A percentile compares a stretch with the other conserved stretches of the same genome.
Evolutionary conservation across 169 alveolate species (phyloP).

Genomic region (Plasmodium billcollinsi): DNA sequence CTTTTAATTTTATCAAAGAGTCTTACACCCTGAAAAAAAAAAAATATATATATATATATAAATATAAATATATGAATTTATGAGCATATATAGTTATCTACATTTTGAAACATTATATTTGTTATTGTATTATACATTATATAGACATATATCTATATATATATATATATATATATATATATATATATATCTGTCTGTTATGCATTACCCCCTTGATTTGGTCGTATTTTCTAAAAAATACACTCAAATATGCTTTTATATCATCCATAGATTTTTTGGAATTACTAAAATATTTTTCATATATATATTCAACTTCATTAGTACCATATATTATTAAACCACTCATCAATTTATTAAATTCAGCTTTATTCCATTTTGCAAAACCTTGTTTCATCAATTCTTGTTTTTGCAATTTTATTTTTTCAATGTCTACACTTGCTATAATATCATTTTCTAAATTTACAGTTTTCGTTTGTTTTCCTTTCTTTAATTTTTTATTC

Average conservation of each 20-base stretch:
- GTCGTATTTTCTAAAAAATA: slow-evolving; percentile 42
- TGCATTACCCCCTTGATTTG: slow-evolving; percentile 57
- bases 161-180: slow-evolving; percentile 11
- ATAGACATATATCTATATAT: neutral
- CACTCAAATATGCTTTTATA: slow-evolving; percentile 37
- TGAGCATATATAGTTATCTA: neutral
- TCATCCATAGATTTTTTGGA: slow-evolving; percentile 63
- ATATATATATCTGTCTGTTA: too few species aligned
- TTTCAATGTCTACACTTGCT: slow-evolving; percentile 38
- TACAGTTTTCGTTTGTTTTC: slow-evolving; percentile 2
- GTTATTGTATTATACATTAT: neutral
- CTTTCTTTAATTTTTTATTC: slow-evolving; percentile 7
- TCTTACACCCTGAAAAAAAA: slow-evolving; percentile 38
- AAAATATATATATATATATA: slow-evolving; percentile 3
- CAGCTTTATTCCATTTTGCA: slow-evolving; percentile 66
- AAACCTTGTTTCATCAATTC: slow-evolving; percentile 49
- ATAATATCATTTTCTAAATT: slow-evolving; percentile 14
- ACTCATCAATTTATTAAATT: slow-evolving; percentile 55
- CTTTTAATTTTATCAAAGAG: slow-evolving; percentile 42
- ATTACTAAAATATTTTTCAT: slow-evolving; percentile 45
- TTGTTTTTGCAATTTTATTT: slow-evolving; percentile 38
- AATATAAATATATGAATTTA: neutral
- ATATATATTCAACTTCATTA: slow-evolving; percentile 41
- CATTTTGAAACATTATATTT: neutral
- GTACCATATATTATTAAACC: slow-evolving; percentile 44